Percentiles rank a stretch among this genome's conserved stretches.
Conservation (phyloP, 2,329 filamentous ascomycete genomes). For the Ophiobolus disseminans region DNA sequence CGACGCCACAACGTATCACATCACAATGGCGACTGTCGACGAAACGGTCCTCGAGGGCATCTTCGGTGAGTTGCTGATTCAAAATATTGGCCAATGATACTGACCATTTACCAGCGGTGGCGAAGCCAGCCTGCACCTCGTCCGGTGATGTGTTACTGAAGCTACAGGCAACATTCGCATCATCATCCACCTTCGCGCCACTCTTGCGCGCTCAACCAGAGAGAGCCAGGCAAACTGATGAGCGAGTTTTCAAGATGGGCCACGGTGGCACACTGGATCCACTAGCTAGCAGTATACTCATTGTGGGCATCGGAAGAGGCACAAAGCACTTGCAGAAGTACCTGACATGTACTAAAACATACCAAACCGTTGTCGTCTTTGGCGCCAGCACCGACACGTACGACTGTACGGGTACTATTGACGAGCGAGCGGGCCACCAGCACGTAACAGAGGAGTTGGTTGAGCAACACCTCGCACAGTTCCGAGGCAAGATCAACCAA, state of each 20-base stretch:
- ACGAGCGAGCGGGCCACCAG: constrained; percentile 11
- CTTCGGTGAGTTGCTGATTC: constrained; percentile 22
- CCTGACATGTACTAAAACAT: constrained; percentile 37
- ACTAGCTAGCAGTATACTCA: constrained; percentile 38
- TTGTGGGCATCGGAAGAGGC: constrained; percentile 39
- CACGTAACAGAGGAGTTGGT: constrained; percentile 32
- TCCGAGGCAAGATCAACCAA: constrained; percentile 34
- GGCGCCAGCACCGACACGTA: constrained; percentile 41
- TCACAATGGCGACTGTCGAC: no score
- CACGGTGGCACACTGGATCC: constrained; percentile 44
- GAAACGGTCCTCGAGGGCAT: constrained; percentile 27
- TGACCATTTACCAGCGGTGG: constrained; percentile 22
- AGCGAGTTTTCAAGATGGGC: constrained; percentile 36
- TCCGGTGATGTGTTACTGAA: constrained; percentile 34
- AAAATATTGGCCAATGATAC: background rate
- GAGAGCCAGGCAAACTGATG: constrained; percentile 26
- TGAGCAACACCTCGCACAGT: constrained; percentile 20
- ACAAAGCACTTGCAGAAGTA: constrained; percentile 37
- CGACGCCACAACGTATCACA: no score
- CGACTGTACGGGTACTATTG: constrained; percentile 31
- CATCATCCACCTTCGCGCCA: constrained; percentile 25
- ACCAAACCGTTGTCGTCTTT: constrained; percentile 38
- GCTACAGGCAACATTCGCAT: constrained; percentile 27
- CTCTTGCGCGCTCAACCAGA: constrained; percentile 24
- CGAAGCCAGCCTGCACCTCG: constrained; percentile 30